Percentiles rank a stretch among this genome's conserved stretches.
phyloP scores from a whole-genome alignment of 495 filamentous ascomycete species.

The Cryomyces minteri region DNA sequence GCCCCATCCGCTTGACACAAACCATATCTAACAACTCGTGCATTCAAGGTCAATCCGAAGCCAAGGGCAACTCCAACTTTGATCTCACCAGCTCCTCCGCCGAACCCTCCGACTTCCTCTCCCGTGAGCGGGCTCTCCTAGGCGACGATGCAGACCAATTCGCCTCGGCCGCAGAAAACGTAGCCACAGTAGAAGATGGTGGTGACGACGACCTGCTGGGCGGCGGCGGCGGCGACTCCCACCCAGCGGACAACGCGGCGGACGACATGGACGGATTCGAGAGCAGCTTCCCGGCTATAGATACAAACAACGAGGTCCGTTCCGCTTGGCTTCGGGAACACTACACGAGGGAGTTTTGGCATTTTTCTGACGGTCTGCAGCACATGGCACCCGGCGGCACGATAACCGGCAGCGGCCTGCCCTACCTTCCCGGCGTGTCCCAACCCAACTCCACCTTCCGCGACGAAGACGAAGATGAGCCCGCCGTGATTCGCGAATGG shows the following conservation, averaged over 20 bases:
- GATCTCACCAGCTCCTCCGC: conserved; percentile 25
- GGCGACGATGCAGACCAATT: conserved; percentile 91
- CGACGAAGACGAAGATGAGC: conserved; percentile 52
- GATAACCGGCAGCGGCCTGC: conserved; percentile 60
- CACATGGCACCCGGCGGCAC: conserved; percentile 70
- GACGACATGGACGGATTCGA: conserved; percentile 57
- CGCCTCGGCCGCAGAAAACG: conserved; percentile 56
- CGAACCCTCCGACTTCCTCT: conserved; percentile 59
- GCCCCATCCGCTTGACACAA: conserved; percentile 8
- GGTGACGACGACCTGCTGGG: conserved; percentile 57
- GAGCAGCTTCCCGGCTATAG: conserved; percentile 71
- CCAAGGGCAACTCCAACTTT: conserved; percentile 19
- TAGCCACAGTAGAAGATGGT: conserved; percentile 33
- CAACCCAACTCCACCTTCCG: conserved; percentile 26
- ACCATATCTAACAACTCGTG: background rate
- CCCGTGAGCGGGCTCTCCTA: conserved; percentile 70
- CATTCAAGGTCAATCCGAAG: conserved; percentile 37
- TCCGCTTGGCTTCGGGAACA: background rate
- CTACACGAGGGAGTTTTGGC: no score
- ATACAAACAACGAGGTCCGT: conserved; percentile 58
- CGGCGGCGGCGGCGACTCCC: conserved; percentile 23
- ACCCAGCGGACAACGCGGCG: conserved; percentile 17
- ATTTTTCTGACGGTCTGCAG: conserved; percentile 25
- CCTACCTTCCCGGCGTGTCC: conserved; percentile 48
- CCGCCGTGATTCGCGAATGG: conserved; percentile 82